These are phyloP conservation scores for Ophiostoma ips DNA, from an alignment of 2,329 filamentous ascomycete species.

Conservation along the genomic window DNA sequence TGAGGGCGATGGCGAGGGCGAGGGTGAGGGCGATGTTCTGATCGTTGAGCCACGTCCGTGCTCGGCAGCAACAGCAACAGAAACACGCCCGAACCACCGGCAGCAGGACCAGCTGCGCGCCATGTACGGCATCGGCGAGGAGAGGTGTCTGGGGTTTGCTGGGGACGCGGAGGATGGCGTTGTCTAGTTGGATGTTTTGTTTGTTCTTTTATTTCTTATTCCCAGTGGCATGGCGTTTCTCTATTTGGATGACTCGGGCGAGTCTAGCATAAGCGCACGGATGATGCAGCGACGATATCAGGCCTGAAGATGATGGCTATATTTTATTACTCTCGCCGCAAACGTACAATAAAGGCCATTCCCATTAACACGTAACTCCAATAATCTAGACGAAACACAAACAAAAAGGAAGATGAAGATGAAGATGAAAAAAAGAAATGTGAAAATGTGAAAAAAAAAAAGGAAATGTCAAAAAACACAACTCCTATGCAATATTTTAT, in stretches of 20 bases:
- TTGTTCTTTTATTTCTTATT: no score
- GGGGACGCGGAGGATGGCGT: not conserved
- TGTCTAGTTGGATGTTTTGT: no score
- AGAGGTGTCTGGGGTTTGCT: not conserved
- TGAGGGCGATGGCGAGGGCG: not conserved
- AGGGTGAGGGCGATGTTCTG: not conserved
- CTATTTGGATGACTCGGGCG: no score
- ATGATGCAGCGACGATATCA: no score
- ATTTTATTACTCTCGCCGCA: no score
- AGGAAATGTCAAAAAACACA: not conserved
- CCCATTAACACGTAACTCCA: conserved; percentile 1
- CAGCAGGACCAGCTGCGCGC: not conserved
- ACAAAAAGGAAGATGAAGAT: not conserved
- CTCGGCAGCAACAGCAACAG: not conserved
- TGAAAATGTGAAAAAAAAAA: not conserved
- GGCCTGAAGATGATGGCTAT: no score
- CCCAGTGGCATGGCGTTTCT: no score
- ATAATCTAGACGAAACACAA: not conserved
- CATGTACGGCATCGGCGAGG: not conserved
- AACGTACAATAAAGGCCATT: not conserved
- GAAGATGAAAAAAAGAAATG: not conserved
- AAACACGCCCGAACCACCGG: not conserved
- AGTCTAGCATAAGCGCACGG: no score
- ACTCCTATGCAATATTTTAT: conserved; percentile 7
- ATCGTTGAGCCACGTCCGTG: not conserved